Percentiles rank a stretch among this genome's conserved stretches.
Conservation (phyloP, 164 flowering plant species). For the Nelumbo lutea region DNA sequence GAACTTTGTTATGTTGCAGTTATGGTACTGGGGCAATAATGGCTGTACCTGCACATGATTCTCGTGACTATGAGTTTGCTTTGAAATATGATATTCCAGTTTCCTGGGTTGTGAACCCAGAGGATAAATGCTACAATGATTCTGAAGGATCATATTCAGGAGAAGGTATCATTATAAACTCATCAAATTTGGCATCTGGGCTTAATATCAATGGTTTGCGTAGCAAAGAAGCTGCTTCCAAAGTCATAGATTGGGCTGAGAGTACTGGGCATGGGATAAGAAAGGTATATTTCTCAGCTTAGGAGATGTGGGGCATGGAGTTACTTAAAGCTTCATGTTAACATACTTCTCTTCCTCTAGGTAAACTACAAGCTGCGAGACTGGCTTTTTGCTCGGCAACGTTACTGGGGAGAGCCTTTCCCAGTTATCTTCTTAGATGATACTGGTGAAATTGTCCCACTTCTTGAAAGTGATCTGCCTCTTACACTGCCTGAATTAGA, state of each 20-base stretch:
- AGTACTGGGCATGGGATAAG: slow-evolving; percentile 68
- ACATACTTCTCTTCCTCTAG: slow-evolving; percentile 27
- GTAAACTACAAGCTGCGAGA: slow-evolving; percentile 92
- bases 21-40: slow-evolving; percentile 99
- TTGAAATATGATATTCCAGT: slow-evolving; percentile 65
- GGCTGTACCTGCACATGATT: slow-evolving; percentile 98
- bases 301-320: not conserved
- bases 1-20: slow-evolving; percentile 34
- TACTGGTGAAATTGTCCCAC: slow-evolving; percentile 53
- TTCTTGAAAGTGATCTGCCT: slow-evolving; percentile 80
- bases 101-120: slow-evolving; percentile 61
- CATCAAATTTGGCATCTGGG: slow-evolving; percentile 50
- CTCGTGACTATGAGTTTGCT: slow-evolving; percentile 90
- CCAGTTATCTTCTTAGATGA: slow-evolving; percentile 77
- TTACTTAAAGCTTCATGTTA: not conserved
- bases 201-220: slow-evolving; percentile 72
- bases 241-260: slow-evolving; percentile 82
- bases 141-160: slow-evolving; percentile 58
- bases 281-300: slow-evolving; percentile 44
- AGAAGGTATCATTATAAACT: slow-evolving; percentile 67
- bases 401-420: slow-evolving; percentile 99
- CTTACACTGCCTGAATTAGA: slow-evolving; percentile 85
- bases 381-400: slow-evolving; percentile 98
- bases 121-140: slow-evolving; percentile 28
- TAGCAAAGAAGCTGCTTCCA: slow-evolving; percentile 64